Base-by-base conservation (phyloP, 805 yeast genomes). In the Nadsonia fulvescens region DNA sequence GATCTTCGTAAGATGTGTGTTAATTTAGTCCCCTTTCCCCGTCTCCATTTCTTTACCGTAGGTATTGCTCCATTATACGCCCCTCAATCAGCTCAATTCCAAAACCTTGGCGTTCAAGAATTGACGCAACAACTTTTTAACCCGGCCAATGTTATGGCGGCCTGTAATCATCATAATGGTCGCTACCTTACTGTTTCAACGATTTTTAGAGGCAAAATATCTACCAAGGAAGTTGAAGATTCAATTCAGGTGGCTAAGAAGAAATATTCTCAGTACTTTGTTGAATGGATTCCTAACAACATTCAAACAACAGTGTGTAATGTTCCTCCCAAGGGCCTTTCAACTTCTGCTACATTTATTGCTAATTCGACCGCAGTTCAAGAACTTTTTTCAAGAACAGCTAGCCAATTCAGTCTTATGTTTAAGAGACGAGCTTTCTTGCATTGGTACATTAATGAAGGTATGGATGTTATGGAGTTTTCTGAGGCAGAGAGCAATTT, bases 231-330 rank as follows among this genome's bases (percentile, higher is more conserved):
- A 57, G 94, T 82, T 32, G 95, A 82, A 49, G 94, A 83, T 49
- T 89, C 77, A 53, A 78, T 82, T 81, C 70, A 65, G 53, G 73
- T 74, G 49, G 81, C 78, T 28, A 89, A 78, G 56, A 69, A 73
- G 31, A 74, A 77, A 56, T 78, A 81, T 54, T 62, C 82, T 11
- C 70, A 73, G 32, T 73, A 75, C 53, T 56, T 82, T 45, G 95
- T 83, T 30, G 93, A 82, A 56, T 82, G 95, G 95, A 83, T 83
- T 56, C 94, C 94, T 46, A 81, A 81, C 56, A 83, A 82, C 49
- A 92, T 82, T 44, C 93, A 82, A 59, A 78, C 93, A 18, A 83
- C 94, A 22, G 86, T 82, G 25, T 82, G 94, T 56, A 73, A 83
- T 14, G 89, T 79, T 32, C 82, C 94, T 24, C 93, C 94, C 42